Evolutionary conservation across 306 rosid species (phyloP).

Genomic region (Prosopis cineraria): DNA sequence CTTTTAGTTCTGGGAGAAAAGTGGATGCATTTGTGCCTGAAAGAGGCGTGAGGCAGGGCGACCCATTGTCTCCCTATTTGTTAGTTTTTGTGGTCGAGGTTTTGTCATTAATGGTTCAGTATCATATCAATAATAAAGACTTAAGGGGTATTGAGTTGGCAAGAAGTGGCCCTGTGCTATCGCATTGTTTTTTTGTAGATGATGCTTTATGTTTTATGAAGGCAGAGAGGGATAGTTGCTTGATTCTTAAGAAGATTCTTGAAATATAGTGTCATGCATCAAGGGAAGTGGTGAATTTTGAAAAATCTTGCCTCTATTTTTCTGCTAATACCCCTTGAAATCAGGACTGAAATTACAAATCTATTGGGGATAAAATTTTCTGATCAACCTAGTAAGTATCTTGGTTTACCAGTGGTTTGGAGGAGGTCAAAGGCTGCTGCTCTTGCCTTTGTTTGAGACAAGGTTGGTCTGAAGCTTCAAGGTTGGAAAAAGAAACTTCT

Average conservation of each 20-base stretch:
- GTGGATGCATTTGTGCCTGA: too few species aligned
- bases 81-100: too few species aligned
- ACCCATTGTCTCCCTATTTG: too few species aligned
- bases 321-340: too few species aligned
- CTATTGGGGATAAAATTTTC: accelerated
- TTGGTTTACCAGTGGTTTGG: not conserved
- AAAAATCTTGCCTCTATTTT: too few species aligned
- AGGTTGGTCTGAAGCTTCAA: not conserved
- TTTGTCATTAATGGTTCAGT: too few species aligned
- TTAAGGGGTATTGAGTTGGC: too few species aligned
- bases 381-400: not conserved
- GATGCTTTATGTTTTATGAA: not conserved
- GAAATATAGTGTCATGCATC: not conserved
- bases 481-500: not conserved
- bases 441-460: not conserved
- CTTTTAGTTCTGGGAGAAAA: too few species aligned
- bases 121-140: too few species aligned
- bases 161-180: too few species aligned
- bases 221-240: not conserved
- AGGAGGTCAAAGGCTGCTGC: not conserved
- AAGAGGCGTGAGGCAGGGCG: too few species aligned
- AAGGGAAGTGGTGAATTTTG: not conserved
- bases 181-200: not conserved
- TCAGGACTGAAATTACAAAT: too few species aligned
- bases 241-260: accelerated